Percentiles rank a stretch among this genome's conserved stretches.
Evolutionary conservation across 306 rosid genomes (phyloP).

Genomic region (barrel medic (Medicago truncatula)): MtrunA17r5.0-ANR NC_053047.1:12771001-12771500

Average conservation of each 20-base stretch:
- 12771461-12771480: background rate
- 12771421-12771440: constrained; percentile 80
- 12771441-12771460: constrained; percentile 17
- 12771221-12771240: constrained; percentile 34
- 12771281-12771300: constrained; percentile 21
- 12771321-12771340: constrained; percentile 75
- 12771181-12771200: constrained; percentile 32
- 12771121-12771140: constrained; percentile 9
- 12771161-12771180: constrained; percentile 21
- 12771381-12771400: constrained; percentile 28
- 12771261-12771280: constrained; percentile 26
- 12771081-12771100: background rate
- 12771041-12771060: too few species aligned
- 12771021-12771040: too few species aligned
- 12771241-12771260: constrained; percentile 45
- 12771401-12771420: constrained; percentile 50
- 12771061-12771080: background rate
- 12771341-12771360: constrained; percentile 69
- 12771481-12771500: background rate
- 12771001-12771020: too few species aligned
- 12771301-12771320: constrained; percentile 42
- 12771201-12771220: constrained; percentile 43
- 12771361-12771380: constrained; percentile 53
- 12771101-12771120: constrained; percentile 11
- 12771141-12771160: constrained; percentile 9